Evolutionary conservation across 2,329 filamentous ascomycete species (phyloP).

Genomic region (Scytalidium lignicola): DNA sequence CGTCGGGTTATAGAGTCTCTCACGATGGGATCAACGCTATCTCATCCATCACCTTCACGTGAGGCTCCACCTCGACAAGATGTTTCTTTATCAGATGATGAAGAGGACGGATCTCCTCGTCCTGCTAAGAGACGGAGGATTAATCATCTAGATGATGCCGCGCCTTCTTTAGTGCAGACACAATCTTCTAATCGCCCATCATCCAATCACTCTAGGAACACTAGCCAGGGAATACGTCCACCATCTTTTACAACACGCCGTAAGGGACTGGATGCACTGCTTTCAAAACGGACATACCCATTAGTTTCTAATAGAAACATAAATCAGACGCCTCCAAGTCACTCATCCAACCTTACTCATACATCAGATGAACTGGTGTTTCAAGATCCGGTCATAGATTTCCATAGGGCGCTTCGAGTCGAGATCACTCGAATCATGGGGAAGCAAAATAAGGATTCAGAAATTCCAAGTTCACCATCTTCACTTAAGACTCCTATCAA

Average conservation of each 20-base stretch:
- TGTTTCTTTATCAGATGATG: conserved; percentile 9
- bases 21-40: neutral
- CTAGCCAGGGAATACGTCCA: neutral
- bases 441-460: neutral
- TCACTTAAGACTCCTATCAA: neutral
- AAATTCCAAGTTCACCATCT: neutral
- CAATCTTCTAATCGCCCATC: neutral
- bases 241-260: neutral
- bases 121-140: conserved; percentile 21
- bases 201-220: neutral
- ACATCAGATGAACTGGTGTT: neutral
- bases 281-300: neutral
- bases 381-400: conserved; percentile 3
- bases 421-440: neutral
- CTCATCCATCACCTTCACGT: neutral
- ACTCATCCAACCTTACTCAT: neutral
- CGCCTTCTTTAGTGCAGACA: neutral
- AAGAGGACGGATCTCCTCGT: conserved; percentile 17
- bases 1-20: neutral
- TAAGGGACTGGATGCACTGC: neutral
- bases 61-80: conserved; percentile 2
- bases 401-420: conserved; percentile 14
- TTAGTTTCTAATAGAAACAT: neutral
- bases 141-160: neutral
- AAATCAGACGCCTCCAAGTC: neutral